Conservation (phyloP, 345 rosid species). For the Anacardium occidentale region DNA sequence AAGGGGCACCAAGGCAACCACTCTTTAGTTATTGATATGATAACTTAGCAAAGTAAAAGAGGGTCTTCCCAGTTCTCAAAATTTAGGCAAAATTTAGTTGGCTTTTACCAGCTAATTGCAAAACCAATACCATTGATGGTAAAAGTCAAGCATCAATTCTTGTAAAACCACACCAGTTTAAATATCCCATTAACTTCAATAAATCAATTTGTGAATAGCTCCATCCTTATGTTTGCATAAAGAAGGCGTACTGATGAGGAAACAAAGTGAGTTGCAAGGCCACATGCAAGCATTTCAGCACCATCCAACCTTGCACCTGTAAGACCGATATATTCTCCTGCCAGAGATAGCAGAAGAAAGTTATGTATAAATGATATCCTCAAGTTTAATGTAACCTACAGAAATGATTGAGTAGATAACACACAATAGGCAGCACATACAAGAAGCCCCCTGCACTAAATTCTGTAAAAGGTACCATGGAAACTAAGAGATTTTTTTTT, state of each 20-base stretch:
- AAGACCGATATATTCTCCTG: constrained; percentile 82
- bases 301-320: constrained; percentile 80
- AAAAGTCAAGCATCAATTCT: constrained; percentile 1
- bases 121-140: neutral
- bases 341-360: constrained; percentile 1
- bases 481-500: neutral
- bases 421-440: neutral
- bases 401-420: neutral
- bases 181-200: neutral
- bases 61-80: neutral
- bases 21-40: neutral
- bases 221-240: neutral
- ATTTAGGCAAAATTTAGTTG: neutral
- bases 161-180: neutral
- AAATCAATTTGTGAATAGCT: neutral
- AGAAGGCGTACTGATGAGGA: constrained; percentile 52
- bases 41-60: neutral
- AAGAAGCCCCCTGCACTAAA: neutral
- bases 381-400: neutral
- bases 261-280: constrained; percentile 87
- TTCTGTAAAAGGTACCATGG: neutral
- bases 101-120: neutral
- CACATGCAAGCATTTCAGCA: constrained; percentile 83
- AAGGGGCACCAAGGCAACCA: neutral
- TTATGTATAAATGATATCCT: neutral